Conservation (phyloP, 768 basidiomycete genomes). For the Sporobolomyces pararoseus region DNA sequence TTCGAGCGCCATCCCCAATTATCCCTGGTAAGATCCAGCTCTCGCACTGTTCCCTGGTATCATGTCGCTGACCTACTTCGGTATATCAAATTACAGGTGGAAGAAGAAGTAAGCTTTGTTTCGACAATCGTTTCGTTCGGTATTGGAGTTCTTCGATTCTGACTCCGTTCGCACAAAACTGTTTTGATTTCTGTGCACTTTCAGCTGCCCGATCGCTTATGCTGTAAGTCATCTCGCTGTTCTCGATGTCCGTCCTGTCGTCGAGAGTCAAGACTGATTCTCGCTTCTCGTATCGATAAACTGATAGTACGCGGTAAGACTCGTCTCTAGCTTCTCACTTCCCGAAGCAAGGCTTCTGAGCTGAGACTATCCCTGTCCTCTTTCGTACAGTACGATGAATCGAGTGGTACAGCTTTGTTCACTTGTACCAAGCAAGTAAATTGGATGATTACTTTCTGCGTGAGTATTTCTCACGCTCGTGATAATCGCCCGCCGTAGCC, state of each 20-base stretch:
- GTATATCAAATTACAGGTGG: constrained; percentile 11
- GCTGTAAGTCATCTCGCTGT: background rate
- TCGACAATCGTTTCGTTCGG: background rate
- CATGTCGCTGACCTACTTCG: too few relatives aligned
- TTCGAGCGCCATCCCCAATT: constrained; percentile 7
- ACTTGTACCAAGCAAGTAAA: constrained; percentile 14
- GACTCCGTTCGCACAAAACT: background rate
- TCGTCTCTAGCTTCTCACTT: background rate
- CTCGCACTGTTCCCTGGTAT: background rate
- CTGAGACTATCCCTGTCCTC: background rate
- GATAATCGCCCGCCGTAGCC: too few relatives aligned
- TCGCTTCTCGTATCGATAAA: too few relatives aligned
- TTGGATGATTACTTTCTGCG: constrained; percentile 25
- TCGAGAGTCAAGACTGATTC: background rate
- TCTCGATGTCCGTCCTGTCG: background rate
- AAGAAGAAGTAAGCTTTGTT: constrained; percentile 9
- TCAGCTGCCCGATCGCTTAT: constrained; percentile 21
- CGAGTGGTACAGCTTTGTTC: constrained; percentile 27
- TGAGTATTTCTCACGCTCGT: background rate
- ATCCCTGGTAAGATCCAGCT: constrained; percentile 5
- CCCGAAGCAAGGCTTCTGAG: background rate
- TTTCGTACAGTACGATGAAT: constrained; percentile 10
- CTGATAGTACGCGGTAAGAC: constrained; percentile 14
- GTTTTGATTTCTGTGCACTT: background rate
- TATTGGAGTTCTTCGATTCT: background rate